These are phyloP conservation scores for Trichaptum fuscoviolaceum DNA, from an alignment of 768 basidiomycete species.

Conservation along the genomic window DNA sequence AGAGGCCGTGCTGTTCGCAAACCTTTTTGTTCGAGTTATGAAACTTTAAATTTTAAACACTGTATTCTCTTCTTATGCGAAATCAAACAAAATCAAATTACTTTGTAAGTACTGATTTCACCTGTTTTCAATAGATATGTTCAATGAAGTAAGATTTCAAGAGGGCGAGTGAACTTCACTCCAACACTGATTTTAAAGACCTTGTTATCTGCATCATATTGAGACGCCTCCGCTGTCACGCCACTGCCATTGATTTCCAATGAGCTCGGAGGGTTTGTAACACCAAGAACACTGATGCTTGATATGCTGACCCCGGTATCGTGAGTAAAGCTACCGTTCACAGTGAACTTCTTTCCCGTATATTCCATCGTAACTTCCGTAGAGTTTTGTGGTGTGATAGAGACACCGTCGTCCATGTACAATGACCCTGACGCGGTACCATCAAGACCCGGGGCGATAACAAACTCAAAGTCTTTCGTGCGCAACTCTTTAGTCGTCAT, in stretches of 20 bases:
- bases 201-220: conserved; percentile 13
- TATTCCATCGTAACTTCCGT: conserved; percentile 27
- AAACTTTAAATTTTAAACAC: no score
- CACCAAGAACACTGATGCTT: conserved; percentile 29
- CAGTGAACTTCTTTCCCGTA: conserved; percentile 21
- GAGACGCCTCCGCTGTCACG: conserved; percentile 13
- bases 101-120: no score
- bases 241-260: background rate
- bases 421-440: conserved; percentile 48
- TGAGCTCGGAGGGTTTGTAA: conserved; percentile 17
- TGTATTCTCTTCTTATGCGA: no score
- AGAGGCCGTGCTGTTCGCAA: conserved; percentile 69
- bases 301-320: conserved; percentile 26
- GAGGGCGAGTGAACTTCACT: background rate
- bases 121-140: no score
- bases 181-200: conserved; percentile 7
- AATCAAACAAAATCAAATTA: no score
- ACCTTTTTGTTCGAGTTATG: conserved; percentile 47
- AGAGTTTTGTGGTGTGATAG: conserved; percentile 25
- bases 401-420: conserved; percentile 65
- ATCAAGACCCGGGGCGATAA: conserved; percentile 53
- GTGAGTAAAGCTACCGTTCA: conserved; percentile 26
- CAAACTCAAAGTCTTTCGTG: conserved; percentile 51
- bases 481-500: conserved; percentile 59
- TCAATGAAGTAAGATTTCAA: background rate